Base-by-base conservation (phyloP, 106 monocot species). In the Dendrobium catenatum region DNA sequence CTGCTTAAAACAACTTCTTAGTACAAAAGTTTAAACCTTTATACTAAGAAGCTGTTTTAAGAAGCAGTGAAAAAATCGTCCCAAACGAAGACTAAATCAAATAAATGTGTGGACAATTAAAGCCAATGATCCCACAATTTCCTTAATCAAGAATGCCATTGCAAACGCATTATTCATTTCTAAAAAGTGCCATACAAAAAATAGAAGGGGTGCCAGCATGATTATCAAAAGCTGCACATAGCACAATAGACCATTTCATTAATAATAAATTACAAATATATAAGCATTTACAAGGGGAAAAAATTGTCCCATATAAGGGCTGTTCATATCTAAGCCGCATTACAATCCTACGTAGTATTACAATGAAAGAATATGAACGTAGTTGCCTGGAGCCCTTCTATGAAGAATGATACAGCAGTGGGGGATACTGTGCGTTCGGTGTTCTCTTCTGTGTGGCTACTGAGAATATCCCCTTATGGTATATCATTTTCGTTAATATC, bases 211-310 rank as follows among this genome's bases (percentile, higher is more conserved):
- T 37, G 13, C 51, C 51, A 51, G 51, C 1, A 51, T 51, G 0
- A 13, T 51, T 15, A 51, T 51, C 10, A 51, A 48, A 48, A 51
- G 13, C 51, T 10, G 51, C 51, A 51, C 51, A 51, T 15, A 51
- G 13, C 51, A 51, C 10, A 51, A 51, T 1, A 51, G 15, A 13
- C 51, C 51, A 51, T 51, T 51, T 51, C 51, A 22, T 61, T 4
- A 61, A 61, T n/a, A 61, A 61, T 61, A 61, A 19, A 61, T 61
- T 61, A 61, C 51, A 51, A 61, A 61, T 61, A 61, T 61, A 61
- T 4, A 61, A n/a, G 22, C 61, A 61, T 61, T 61, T 22, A 61
- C 61, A 61, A 61, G 22, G 22, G 61, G 5, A 61, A 61, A 61
- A 61, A 61, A 61, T 61, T 61, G 22, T 22, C n/a, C n/a, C 61